Evolutionary conservation across 202 grass and related monocot genomes (phyloP), one percentile per base, ranked within the genome.

Genomic region (Eragrostis tef): DNA sequence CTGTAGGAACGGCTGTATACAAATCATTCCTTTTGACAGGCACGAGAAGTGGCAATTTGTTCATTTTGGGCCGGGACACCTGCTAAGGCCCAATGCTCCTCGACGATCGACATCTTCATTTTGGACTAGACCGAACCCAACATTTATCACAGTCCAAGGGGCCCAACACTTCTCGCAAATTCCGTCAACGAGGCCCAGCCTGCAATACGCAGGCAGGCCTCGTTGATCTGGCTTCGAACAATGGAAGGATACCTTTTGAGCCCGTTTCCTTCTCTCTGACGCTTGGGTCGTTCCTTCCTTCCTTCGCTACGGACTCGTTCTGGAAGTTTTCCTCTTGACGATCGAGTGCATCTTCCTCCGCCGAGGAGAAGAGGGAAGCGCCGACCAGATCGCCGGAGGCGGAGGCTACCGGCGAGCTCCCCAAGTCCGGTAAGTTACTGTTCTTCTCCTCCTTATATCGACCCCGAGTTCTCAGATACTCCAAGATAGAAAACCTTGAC

Each of bases 311-410:
- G 47, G 49, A 6, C 12, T 74, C 31, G 58, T 36, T 24, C 44
- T 69, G 25, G 46, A 22, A 31, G 36, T 64, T 70, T 62, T 20
- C 21, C 12, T 59, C 59, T 17, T 29, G 45, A 69, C 49, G 45
- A 69, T 79, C 49, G 60, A 13, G 34, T 48, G 39, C 42, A 59
- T 57, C 42, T 26, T 60, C 84, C 26, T 68, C 48, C 26, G 56
- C 10, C 77, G 24, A 39, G 49, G 64, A 51, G 41, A 9, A 15
- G 36, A 51, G 49, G 9, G 19, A 58, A 54, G 71, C 71, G 60
- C 60, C 48, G 48, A 29, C 16, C 75, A 45, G 61, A 80, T 67
- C 77, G 69, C 69, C 84, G 59, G 36, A 57, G 48, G 22, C 47
- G 20, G 49, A 42, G 63, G 15, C 46, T 5, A 34, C 15, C 66